phyloP scores from a whole-genome alignment of 164 flowering plant genomes.

The Vitis amurensis region DNA sequence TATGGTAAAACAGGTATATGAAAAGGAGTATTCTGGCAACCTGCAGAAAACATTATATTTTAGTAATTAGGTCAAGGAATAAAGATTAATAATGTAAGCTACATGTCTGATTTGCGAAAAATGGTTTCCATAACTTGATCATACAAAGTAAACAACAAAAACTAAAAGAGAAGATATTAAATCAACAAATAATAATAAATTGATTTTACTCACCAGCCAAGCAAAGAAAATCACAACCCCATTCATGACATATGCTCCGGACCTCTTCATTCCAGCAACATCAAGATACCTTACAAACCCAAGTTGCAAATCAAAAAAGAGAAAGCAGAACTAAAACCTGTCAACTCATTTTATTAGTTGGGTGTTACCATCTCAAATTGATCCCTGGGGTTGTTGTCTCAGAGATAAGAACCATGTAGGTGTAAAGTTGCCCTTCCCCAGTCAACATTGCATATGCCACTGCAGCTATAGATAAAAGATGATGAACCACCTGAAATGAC shows the following conservation, averaged over 20 bases:
- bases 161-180: too few species aligned
- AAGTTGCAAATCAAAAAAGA: not conserved
- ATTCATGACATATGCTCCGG: slow-evolving; percentile 32
- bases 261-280: slow-evolving; percentile 37
- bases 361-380: slow-evolving; percentile 38
- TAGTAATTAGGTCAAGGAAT: not conserved
- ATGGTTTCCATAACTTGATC: not conserved
- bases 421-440: slow-evolving; percentile 38
- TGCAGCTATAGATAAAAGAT: slow-evolving; percentile 25
- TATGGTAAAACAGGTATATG: slow-evolving; percentile 33
- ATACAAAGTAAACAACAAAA: not conserved
- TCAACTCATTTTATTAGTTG: not conserved
- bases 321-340: not conserved
- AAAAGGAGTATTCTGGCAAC: slow-evolving; percentile 41
- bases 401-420: slow-evolving; percentile 38
- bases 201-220: slow-evolving; percentile 30
- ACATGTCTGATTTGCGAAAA: not conserved
- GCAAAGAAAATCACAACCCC: slow-evolving; percentile 32
- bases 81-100: not conserved
- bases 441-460: slow-evolving; percentile 32
- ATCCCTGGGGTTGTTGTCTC: slow-evolving; percentile 38
- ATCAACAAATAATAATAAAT: not conserved
- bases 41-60: slow-evolving; percentile 17
- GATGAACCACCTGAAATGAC: slow-evolving; percentile 35
- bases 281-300: slow-evolving; percentile 34